Percentiles rank a stretch among this genome's conserved stretches.
These are phyloP conservation scores for Fusarium citri DNA, from an alignment of 2,329 filamentous ascomycete species.

Conservation along the genomic window DNA sequence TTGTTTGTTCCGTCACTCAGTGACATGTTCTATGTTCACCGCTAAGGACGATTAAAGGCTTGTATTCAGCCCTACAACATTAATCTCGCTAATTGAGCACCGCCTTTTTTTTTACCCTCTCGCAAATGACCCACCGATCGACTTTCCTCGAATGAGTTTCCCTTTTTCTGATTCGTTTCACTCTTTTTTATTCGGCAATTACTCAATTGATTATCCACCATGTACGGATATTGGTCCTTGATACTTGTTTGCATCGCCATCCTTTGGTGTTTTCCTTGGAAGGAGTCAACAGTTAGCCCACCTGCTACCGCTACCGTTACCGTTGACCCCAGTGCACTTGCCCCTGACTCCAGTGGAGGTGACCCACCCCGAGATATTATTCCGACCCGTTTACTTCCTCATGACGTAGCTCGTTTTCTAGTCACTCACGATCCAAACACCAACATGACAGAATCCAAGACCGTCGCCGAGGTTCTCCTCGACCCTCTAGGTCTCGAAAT, in stretches of 20 bases:
- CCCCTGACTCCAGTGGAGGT: too few species aligned
- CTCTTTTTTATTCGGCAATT: neutral
- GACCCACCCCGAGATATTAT: slow-evolving; percentile 24
- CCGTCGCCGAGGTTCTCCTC: slow-evolving; percentile 55
- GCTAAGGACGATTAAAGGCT: neutral
- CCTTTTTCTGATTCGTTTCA: neutral
- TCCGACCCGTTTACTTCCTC: slow-evolving; percentile 19
- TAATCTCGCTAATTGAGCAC: neutral
- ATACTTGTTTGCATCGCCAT: neutral
- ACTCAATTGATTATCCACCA: neutral
- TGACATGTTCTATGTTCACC: neutral
- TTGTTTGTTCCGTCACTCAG: neutral
- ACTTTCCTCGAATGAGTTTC: neutral
- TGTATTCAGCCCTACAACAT: slow-evolving; percentile 2
- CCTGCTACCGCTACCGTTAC: neutral
- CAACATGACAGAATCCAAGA: slow-evolving; percentile 27
- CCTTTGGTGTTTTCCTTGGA: neutral
- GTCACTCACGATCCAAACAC: neutral
- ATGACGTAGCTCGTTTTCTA: slow-evolving; percentile 8
- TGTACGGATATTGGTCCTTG: neutral
- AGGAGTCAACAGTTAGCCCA: neutral
- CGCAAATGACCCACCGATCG: neutral
- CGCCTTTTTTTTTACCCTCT: neutral
- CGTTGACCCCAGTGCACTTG: too few species aligned
- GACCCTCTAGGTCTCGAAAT: slow-evolving; percentile 55